Conservation (phyloP, 1,284 basidiomycete species). For the Ustilago xerochloae region DNA sequence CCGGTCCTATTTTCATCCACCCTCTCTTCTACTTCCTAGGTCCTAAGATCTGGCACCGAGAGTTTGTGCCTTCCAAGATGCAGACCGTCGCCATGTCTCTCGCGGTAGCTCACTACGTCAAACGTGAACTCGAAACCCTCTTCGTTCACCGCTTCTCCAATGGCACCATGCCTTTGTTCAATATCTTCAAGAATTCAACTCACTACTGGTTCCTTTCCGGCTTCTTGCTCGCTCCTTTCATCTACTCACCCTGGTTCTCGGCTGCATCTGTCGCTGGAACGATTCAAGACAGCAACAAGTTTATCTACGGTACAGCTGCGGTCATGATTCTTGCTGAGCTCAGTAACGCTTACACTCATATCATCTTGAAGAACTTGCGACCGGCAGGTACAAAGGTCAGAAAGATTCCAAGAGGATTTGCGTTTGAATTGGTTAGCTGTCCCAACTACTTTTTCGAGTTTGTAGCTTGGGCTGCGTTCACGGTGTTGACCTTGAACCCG, state of each 20-base stretch:
- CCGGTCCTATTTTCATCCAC: constrained; percentile 90
- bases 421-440: constrained; percentile 85
- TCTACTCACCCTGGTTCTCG: constrained; percentile 71
- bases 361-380: constrained; percentile 84
- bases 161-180: constrained; percentile 88
- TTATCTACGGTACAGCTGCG: constrained; percentile 77
- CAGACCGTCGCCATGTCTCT: constrained; percentile 86
- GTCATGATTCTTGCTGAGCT: constrained; percentile 84
- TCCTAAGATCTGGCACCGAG: constrained; percentile 74
- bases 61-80: constrained; percentile 78
- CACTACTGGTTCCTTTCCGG: constrained; percentile 79
- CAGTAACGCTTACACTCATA: constrained; percentile 86
- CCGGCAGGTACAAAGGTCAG: constrained; percentile 83
- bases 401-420: constrained; percentile 81
- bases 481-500: constrained; percentile 76
- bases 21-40: constrained; percentile 84
- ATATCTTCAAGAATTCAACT: constrained; percentile 82
- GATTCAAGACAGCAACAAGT: constrained; percentile 76
- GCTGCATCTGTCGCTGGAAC: constrained; percentile 80
- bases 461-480: constrained; percentile 80
- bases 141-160: constrained; percentile 88
- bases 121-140: constrained; percentile 91
- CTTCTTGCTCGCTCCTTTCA: constrained; percentile 35
- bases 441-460: constrained; percentile 96
- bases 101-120: constrained; percentile 86